Evolutionary conservation across 345 rosid species (phyloP).

Genomic region (Arabis hirsuta): DNA sequence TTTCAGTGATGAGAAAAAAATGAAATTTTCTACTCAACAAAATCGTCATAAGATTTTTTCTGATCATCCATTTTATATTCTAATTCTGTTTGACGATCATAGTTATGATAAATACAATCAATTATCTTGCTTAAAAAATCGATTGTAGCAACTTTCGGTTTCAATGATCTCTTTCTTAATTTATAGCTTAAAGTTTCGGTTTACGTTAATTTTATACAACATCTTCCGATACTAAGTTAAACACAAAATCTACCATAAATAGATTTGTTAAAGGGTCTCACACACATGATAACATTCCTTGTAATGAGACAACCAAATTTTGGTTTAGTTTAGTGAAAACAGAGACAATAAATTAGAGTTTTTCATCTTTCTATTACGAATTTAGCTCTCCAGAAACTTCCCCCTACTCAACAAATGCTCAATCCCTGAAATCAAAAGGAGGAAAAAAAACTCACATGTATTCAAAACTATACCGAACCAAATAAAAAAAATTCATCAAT

Average conservation of each 20-base stretch:
- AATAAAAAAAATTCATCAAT: neutral
- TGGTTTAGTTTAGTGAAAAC: constrained; percentile 11
- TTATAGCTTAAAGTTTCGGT: no score
- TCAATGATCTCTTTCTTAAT: no score
- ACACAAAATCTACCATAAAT: neutral
- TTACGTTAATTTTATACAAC: no score
- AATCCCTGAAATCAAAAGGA: constrained; percentile 47
- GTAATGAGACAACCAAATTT: neutral
- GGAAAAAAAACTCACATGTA: neutral
- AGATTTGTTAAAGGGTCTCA: constrained; percentile 16
- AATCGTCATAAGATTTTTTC: no score
- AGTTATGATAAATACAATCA: no score
- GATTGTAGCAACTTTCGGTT: no score
- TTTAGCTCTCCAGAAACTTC: constrained; percentile 38
- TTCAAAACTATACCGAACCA: neutral
- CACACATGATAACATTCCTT: constrained; percentile 5
- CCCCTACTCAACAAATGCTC: constrained; percentile 54
- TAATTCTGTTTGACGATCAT: no score
- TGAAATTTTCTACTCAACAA: no score
- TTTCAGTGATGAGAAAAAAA: no score
- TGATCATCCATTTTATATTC: no score
- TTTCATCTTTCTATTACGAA: constrained; percentile 17
- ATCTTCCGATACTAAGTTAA: neutral
- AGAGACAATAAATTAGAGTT: constrained; percentile 5
- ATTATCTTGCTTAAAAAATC: no score